A percentile compares a stretch with the other conserved stretches of the same genome.
Evolutionary conservation across 345 rosid species (phyloP).

Genomic region (Euphorbia pulcherrima): DNA sequence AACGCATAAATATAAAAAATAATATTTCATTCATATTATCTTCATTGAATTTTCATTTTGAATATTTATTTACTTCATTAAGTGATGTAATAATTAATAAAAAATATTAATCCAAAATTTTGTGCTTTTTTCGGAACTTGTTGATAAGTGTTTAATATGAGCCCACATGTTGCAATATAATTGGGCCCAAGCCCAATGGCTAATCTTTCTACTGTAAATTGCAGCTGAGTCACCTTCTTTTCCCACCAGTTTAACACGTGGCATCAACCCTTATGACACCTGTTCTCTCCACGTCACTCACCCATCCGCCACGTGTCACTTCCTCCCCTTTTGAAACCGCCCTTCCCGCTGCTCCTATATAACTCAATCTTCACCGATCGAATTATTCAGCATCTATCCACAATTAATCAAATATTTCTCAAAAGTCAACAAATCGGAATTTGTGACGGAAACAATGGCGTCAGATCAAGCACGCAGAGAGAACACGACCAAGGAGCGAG

Average conservation of each 20-base stretch:
- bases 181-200: not conserved
- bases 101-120: too few relatives aligned
- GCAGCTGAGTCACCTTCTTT: not conserved
- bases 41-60: too few relatives aligned
- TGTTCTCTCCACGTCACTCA: not conserved
- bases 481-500: slow-evolving; percentile 39
- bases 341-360: not conserved
- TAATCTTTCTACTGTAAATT: not conserved
- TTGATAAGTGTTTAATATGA: not conserved
- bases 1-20: too few relatives aligned
- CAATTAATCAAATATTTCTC: too few relatives aligned
- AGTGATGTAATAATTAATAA: too few relatives aligned
- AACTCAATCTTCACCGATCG: not conserved
- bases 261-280: not conserved
- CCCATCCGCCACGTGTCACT: not conserved
- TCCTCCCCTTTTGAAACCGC: not conserved
- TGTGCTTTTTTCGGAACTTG: too few relatives aligned
- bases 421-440: too few relatives aligned
- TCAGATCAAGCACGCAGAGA: slow-evolving; percentile 56
- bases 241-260: not conserved
- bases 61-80: too few relatives aligned
- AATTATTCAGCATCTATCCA: not conserved
- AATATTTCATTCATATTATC: too few relatives aligned
- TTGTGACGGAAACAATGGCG: too few relatives aligned
- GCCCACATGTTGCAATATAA: not conserved